A percentile compares a stretch with the other conserved stretches of the same genome.
These are phyloP conservation scores for Xanthoconium stramineum DNA, from an alignment of 768 basidiomycete species.

Conservation along the genomic window DNA sequence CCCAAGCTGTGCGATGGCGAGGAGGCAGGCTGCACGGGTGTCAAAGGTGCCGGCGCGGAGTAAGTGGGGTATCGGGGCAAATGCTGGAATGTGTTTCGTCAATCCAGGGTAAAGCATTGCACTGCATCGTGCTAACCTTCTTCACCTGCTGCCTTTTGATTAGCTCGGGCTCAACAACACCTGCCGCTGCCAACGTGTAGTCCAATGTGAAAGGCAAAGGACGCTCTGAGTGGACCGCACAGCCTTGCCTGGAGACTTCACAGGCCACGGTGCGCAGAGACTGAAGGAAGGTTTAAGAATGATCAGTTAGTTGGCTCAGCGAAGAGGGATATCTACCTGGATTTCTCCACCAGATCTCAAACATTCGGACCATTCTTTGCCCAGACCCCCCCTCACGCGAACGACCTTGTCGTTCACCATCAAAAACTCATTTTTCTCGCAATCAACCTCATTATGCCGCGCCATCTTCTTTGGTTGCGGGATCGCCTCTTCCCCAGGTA, in stretches of 20 bases:
- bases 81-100: not conserved
- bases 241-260: not conserved
- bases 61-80: not conserved
- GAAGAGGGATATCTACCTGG: not conserved
- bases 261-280: not conserved
- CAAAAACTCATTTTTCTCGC: not conserved
- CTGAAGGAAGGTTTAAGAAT: not conserved
- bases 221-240: not conserved
- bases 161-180: not conserved
- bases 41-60: not conserved
- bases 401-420: not conserved
- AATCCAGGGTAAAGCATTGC: not conserved
- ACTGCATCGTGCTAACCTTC: not conserved
- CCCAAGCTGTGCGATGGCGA: not conserved
- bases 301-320: not conserved
- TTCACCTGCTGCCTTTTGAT: not conserved
- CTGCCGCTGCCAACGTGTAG: not conserved
- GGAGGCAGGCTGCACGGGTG: not conserved
- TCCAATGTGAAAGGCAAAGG: not conserved
- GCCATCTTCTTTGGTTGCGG: not conserved
- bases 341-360: not conserved
- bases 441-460: not conserved
- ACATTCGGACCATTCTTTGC: not conserved
- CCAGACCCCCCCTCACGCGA: not conserved
- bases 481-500: not conserved